phyloP scores from a whole-genome alignment of 768 basidiomycete genomes.

The Calvatia gigantea region DNA sequence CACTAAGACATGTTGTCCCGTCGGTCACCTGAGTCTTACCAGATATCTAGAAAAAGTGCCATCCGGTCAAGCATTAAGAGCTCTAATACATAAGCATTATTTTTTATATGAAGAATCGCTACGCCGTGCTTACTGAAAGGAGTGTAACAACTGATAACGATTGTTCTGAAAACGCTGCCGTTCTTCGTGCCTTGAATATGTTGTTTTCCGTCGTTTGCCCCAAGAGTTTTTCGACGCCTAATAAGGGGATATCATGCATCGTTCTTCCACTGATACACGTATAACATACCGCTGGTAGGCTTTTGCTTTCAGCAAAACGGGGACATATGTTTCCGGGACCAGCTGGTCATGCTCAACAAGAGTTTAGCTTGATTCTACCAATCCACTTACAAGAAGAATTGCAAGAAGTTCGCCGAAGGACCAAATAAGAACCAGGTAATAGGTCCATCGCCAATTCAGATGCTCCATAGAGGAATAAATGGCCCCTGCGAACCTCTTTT shows the following conservation, averaged over 20 bases:
- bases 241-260: background rate
- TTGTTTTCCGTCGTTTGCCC: conserved; percentile 28
- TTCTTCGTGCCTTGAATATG: conserved; percentile 48
- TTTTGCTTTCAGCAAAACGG: conserved; percentile 58
- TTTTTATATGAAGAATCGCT: background rate
- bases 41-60: conserved; percentile 4
- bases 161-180: conserved; percentile 37
- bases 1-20: background rate
- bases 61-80: conserved; percentile 2
- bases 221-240: background rate
- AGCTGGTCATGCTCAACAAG: conserved; percentile 30
- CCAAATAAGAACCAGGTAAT: conserved; percentile 70
- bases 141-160: conserved; percentile 58
- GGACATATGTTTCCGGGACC: conserved; percentile 70
- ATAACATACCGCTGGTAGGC: conserved; percentile 44
- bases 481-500: background rate
- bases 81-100: background rate
- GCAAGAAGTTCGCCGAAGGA: conserved; percentile 47
- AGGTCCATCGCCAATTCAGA: conserved; percentile 74
- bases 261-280: conserved; percentile 23
- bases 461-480: conserved; percentile 33
- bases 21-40: background rate
- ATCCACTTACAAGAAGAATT: conserved; percentile 44
- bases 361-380: background rate
- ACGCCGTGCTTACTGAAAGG: conserved; percentile 59